These are phyloP conservation scores for Tympanopsis confertula DNA, from an alignment of 2,329 filamentous ascomycete species.

Conservation along the genomic window DNA sequence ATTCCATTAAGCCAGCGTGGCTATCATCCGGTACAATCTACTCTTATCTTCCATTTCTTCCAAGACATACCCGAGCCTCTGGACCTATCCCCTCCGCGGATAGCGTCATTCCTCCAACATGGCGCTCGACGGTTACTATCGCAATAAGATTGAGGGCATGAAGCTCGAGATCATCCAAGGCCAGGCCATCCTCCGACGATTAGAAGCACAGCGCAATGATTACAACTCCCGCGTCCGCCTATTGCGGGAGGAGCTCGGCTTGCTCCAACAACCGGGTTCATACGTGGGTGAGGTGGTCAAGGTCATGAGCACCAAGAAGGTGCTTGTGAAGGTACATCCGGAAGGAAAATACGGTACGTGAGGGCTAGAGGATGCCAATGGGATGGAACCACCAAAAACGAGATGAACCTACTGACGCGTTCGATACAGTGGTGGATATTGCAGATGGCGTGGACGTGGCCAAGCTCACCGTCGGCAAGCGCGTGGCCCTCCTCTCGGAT, in stretches of 20 bases:
- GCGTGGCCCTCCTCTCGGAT: constrained; percentile 90
- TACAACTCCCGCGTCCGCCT: constrained; percentile 97
- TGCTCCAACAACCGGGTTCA: constrained; percentile 92
- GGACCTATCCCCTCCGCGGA: too few relatives aligned
- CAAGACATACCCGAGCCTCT: too few relatives aligned
- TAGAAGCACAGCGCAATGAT: constrained; percentile 97
- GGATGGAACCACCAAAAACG: too few relatives aligned
- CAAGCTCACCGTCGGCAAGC: constrained; percentile 95
- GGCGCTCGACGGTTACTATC: constrained; percentile 98
- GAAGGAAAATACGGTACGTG: constrained; percentile 97
- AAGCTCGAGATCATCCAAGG: constrained; percentile 99
- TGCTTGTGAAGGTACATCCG: constrained; percentile 95
- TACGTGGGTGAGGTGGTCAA: constrained; percentile 99
- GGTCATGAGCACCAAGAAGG: constrained; percentile 99
- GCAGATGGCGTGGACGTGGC: constrained; percentile 85
- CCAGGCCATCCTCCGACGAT: constrained; percentile 82
- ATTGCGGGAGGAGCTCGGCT: constrained; percentile 84
- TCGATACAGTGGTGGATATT: constrained; percentile 75
- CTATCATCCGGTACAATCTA: too few relatives aligned
- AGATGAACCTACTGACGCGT: too few relatives aligned
- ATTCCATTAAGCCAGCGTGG: too few relatives aligned
- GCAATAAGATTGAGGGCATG: constrained; percentile 99
- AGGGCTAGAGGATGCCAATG: too few relatives aligned
- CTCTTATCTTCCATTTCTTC: too few relatives aligned
- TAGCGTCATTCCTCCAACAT: constrained; percentile 51